Base-by-base conservation (phyloP, 495 filamentous ascomycete genomes). In the Ramalina intermedia region DNA sequence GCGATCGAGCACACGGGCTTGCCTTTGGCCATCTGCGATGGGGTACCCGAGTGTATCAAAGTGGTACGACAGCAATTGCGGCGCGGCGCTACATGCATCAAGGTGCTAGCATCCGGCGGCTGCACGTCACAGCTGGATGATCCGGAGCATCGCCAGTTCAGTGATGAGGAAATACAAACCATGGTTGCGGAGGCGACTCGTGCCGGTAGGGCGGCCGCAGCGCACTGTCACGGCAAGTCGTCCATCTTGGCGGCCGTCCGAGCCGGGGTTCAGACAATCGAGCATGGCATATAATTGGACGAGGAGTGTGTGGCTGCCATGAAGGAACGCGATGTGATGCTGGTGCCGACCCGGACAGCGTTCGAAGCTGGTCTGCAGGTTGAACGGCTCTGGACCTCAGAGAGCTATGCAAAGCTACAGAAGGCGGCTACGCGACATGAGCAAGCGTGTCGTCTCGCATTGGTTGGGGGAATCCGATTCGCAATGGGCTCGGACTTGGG, bases 221-320 rank as follows among this genome's bases (percentile, higher is more conserved):
- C 73, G 4, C 73, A 75, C 44, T 66, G 64, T 18, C 70, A 73
- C 41, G 71, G 73, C 3, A 74, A 73, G 49, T 58, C 64, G 12
- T 73, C 73, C 1, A 75, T 75, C 36, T 51, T 75, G 50, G 69
- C 68, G 6, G 69, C 69, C 5, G 54, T 74, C 21, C 55, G 59
- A 21, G 69, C 68, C 0, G 72, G 72, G 6, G 68, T 68, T 12
- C 55, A 51, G 41, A 72, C 65, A 0, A 66, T 75, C 18, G 72
- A 74, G 47, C 72, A 75, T 39, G 70, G 66, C 23, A 24, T 3
- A 4, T 24, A 24, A 1, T 24, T 63, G n/a, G 69, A 72, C 46
- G 61, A 71, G 26, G 71, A 75, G 55, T 65, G 60, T 24, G 55
- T 67, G n/a, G 58, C 60, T n/a, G 35, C 67, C 50, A 73, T 74